Evolutionary conservation across 2,329 filamentous ascomycete genomes (phyloP), one percentile per base, ranked within the genome.

Genomic region (Juglanconis juglandina): DNA sequence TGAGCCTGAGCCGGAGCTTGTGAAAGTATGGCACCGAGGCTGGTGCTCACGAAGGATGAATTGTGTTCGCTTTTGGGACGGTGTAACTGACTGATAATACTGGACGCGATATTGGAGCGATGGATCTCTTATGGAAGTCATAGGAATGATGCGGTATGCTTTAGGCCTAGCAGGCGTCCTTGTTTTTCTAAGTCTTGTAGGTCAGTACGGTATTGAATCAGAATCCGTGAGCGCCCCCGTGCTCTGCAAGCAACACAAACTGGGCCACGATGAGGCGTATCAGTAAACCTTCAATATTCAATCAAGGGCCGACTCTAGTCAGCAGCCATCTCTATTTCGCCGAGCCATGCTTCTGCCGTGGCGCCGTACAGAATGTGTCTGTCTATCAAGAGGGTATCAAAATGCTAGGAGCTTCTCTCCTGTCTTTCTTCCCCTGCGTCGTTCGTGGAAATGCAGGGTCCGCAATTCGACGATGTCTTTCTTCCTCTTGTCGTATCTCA

Each of bases 381-480:
- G 53, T 62, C 60, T 62, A 62, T 62, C 47, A 48, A 49, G 52
- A 24, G 60, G 60, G 60, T 62, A 62, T 62, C 60, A 62, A 57
- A 52, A 56, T 55, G 56, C 56, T 52, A 52, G 51, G 30, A 33
- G 50, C 56, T 42, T 59, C 41, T 57, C 30, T 57, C 24, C 56
- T 37, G 14, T 59, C 44, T 9, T 33, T 39, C 30, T n/a, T 3
- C 30, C 37, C 44, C n/a, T 33, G 17, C 44, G 41, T 14, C 51
- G 33, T 24, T 14, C 46, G 39, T 39, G 30, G 42, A 46, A 46
- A 50, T 48, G 47, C 47, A 47, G 51, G 41, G n/a, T 48, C 33
- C n/a, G 46, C 35, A 4, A 49, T 52, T 11, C 46, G 44, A 17
- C 37, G 41, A n/a, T 49, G 30, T 49, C 11, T 35, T 48, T 44